Percentiles rank a stretch among this genome's conserved stretches.
These are phyloP conservation scores for Violaceomyces palustris DNA, from an alignment of 1,284 basidiomycete species.

Conservation along the genomic window DNA sequence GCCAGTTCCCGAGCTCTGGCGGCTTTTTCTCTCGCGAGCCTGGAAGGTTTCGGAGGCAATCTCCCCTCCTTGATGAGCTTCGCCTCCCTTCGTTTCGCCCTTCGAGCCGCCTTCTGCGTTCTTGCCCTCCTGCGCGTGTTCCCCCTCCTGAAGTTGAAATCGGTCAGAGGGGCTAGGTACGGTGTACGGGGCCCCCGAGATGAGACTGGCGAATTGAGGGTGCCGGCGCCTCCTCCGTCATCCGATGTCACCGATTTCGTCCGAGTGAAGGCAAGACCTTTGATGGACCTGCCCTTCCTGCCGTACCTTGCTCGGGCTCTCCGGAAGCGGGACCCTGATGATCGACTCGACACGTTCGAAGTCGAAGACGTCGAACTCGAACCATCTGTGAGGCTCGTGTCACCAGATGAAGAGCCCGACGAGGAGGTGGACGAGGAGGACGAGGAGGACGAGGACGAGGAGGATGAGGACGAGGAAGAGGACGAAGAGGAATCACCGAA, in stretches of 20 bases:
- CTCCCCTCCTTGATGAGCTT: slow-evolving; percentile 24
- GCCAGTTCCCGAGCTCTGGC: slow-evolving; percentile 38
- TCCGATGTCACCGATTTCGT: slow-evolving; percentile 21
- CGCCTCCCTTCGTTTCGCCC: slow-evolving; percentile 27
- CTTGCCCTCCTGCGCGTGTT: slow-evolving; percentile 19
- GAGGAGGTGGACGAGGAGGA: slow-evolving; percentile 15
- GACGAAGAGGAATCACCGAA: slow-evolving; percentile 37
- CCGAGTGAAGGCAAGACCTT: too few relatives aligned
- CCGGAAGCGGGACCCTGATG: slow-evolving; percentile 13
- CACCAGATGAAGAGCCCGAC: slow-evolving; percentile 2
- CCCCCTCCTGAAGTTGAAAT: slow-evolving; percentile 21
- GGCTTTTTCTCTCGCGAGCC: slow-evolving; percentile 45
- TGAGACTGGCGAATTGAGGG: slow-evolving; percentile 18
- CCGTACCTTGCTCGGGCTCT: slow-evolving; percentile 14
- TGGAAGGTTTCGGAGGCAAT: slow-evolving; percentile 38
- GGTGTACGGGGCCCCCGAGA: slow-evolving; percentile 21
- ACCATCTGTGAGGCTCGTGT: slow-evolving; percentile 6
- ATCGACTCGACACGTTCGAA: slow-evolving; percentile 10
- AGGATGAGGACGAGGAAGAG: slow-evolving; percentile 28
- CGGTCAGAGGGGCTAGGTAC: slow-evolving; percentile 24
- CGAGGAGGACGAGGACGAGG: slow-evolving; percentile 5
- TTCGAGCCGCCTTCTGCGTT: slow-evolving; percentile 18
- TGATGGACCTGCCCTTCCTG: not conserved
- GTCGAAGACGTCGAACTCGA: slow-evolving; percentile 6
- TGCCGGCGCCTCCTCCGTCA: slow-evolving; percentile 5